Base-by-base conservation (phyloP, 2,329 filamentous ascomycete species). In the Albophoma yamanashiensis region DNA sequence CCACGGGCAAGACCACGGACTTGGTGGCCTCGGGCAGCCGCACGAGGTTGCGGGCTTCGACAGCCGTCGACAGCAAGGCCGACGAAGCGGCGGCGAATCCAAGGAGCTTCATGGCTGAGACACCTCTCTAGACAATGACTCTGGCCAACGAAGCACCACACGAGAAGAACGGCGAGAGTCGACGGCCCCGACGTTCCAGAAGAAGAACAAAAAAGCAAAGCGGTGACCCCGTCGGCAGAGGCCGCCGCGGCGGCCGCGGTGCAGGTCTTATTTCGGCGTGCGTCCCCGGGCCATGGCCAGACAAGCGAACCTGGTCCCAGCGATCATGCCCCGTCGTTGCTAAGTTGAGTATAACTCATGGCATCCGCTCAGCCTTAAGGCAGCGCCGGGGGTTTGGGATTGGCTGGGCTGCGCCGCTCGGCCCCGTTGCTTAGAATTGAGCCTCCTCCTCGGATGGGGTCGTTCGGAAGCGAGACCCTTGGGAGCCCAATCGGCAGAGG, bases 21-120 rank as follows among this genome's bases (percentile, higher is more conserved):
- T 65, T 60, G 12, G 77, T 79, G 52, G 72, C 71, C 63, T 65
- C 63, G 9, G 77, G 71, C 40, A 53, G 42, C 36, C 69, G 58
- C 27, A 61, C 56, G 52, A 68, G 39, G 39, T 64, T 59, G 43
- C 60, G 64, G 9, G 73, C 76, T 57, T 72, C 69, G 60, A 68
- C 73, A 38, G 70, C 67, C 39, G 67, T 68, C 59, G 70, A 55
- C 1, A 55, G 63, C 20, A 78, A 67, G 36, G 62, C 65, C 56
- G 64, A 64, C 42, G 67, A 38, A 55, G 65, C 63, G 43, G 64
- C 62, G 55, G 57, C 60, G n/a, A 64, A 58, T 31, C 39, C 57
- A 34, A 61, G 62, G 39, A 57, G 59, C 62, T 66, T 69, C 67
- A 69, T 70, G 40, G 57, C 64, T 25, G 55, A 20, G 38, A 58